A percentile compares a stretch with the other conserved stretches of the same genome.
Evolutionary conservation across 2,329 filamentous ascomycete genomes (phyloP).

Genomic region (Venturia asperata): DNA sequence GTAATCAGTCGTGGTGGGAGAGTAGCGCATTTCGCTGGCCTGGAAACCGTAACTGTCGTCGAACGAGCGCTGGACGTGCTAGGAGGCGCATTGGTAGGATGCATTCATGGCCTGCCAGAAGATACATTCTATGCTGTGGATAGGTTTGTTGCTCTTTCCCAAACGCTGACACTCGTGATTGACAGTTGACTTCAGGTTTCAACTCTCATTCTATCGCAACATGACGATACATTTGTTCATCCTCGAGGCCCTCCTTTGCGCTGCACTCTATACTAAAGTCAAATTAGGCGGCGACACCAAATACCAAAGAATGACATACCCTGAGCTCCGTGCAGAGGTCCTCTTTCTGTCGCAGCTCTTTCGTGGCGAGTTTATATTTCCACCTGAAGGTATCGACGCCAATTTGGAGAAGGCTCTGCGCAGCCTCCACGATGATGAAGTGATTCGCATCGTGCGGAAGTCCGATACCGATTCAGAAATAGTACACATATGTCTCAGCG

Average conservation of each 20-base stretch:
- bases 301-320: slow-evolving; percentile 70
- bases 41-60: slow-evolving; percentile 72
- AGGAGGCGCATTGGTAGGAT: slow-evolving; percentile 78
- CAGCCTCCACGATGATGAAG: slow-evolving; percentile 68
- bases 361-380: slow-evolving; percentile 94
- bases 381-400: slow-evolving; percentile 68
- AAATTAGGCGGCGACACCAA: slow-evolving; percentile 83
- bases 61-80: slow-evolving; percentile 87
- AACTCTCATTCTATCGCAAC: slow-evolving; percentile 96
- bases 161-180: slow-evolving; percentile 10
- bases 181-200: slow-evolving; percentile 51
- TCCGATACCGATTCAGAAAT: slow-evolving; percentile 41
- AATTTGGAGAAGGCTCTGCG: slow-evolving; percentile 76
- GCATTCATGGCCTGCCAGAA: slow-evolving; percentile 72
- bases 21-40: slow-evolving; percentile 84
- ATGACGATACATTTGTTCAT: slow-evolving; percentile 99
- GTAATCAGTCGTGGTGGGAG: slow-evolving; percentile 81
- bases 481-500: slow-evolving; percentile 64
- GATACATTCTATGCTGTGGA: slow-evolving; percentile 94
- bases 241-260: slow-evolving; percentile 81
- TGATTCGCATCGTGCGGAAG: slow-evolving; percentile 60
- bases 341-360: slow-evolving; percentile 86
- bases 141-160: slow-evolving; percentile 38
- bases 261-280: slow-evolving; percentile 80
- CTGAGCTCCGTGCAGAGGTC: slow-evolving; percentile 69